phyloP scores from a whole-genome alignment of 208 protist genomes.

The Trichomonas gallinae region DNA sequence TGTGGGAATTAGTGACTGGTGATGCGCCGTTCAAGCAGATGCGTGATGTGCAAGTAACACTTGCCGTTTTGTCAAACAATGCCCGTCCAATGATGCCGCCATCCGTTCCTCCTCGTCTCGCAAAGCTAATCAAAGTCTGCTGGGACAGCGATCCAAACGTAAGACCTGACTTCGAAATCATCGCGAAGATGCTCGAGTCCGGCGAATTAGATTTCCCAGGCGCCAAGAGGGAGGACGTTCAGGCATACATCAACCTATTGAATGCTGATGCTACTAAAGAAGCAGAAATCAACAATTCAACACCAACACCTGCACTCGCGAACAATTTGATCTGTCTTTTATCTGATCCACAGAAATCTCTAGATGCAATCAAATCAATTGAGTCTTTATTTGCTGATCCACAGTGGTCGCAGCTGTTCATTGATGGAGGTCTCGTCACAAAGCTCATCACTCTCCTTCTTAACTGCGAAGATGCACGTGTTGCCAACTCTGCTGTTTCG shows the following conservation, averaged over 20 bases:
- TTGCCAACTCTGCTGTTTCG: neutral
- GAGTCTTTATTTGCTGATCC: neutral
- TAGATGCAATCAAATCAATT: neutral
- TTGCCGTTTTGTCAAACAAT: neutral
- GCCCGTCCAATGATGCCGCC: neutral
- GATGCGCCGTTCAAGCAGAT: conserved; percentile 24
- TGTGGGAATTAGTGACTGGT: conserved; percentile 44
- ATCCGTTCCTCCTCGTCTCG: neutral
- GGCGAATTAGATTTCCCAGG: neutral
- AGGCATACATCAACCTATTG: neutral
- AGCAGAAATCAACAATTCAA: neutral
- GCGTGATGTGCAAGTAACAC: neutral
- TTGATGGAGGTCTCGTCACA: neutral
- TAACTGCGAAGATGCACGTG: neutral
- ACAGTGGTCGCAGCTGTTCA: neutral
- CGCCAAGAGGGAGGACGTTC: neutral
- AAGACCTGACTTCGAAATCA: neutral
- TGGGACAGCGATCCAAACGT: neutral
- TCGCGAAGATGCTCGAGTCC: neutral
- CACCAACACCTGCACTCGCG: neutral
- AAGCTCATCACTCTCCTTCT: neutral
- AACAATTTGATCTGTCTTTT: neutral
- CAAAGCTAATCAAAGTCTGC: neutral
- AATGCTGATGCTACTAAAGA: neutral
- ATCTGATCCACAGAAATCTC: neutral